These are phyloP conservation scores for Fusarium clavum DNA, from an alignment of 2,329 filamentous ascomycete genomes.

Conservation along the genomic window DNA sequence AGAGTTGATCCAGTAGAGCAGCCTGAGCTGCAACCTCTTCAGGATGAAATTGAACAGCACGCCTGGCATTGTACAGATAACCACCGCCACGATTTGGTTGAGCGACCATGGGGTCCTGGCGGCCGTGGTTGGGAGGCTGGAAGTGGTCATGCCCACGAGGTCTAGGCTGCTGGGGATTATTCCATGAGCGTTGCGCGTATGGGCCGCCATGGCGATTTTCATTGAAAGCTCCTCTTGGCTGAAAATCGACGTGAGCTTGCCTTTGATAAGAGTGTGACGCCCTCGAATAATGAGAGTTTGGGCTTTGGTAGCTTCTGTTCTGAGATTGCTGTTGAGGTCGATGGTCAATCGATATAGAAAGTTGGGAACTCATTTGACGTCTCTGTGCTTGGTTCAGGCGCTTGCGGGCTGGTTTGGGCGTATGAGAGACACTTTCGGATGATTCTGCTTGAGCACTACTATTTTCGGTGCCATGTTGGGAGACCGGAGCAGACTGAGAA, in stretches of 20 bases:
- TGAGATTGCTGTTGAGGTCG: conserved; percentile 47
- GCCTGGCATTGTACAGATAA: conserved; percentile 40
- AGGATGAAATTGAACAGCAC: conserved; percentile 48
- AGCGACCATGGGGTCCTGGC: conserved; percentile 6
- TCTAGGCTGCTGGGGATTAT: conserved; percentile 31
- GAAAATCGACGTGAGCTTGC: conserved; percentile 39
- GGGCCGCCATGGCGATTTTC: conserved; percentile 30
- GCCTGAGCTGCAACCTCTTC: conserved; percentile 64
- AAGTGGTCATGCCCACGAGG: conserved; percentile 46
- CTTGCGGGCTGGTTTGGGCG: conserved; percentile 55
- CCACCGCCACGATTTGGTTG: conserved; percentile 30
- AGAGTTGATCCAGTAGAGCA: conserved; percentile 62
- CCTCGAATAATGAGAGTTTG: conserved; percentile 46
- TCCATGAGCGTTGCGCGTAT: conserved; percentile 39
- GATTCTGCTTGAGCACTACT: background rate
- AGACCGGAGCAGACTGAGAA: conserved; percentile 1
- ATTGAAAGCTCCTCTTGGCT: conserved; percentile 29
- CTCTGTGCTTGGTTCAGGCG: conserved; percentile 73
- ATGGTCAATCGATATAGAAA: conserved; percentile 67
- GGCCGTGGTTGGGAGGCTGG: conserved; percentile 12
- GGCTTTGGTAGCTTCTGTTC: conserved; percentile 48
- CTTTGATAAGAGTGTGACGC: conserved; percentile 41
- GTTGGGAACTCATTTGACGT: conserved; percentile 70
- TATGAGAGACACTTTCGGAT: conserved; percentile 18
- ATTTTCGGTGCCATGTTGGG: background rate